These are phyloP conservation scores for Yarrowia alimentaria DNA, from an alignment of 805 yeast genomes.

Conservation along the genomic window DNA sequence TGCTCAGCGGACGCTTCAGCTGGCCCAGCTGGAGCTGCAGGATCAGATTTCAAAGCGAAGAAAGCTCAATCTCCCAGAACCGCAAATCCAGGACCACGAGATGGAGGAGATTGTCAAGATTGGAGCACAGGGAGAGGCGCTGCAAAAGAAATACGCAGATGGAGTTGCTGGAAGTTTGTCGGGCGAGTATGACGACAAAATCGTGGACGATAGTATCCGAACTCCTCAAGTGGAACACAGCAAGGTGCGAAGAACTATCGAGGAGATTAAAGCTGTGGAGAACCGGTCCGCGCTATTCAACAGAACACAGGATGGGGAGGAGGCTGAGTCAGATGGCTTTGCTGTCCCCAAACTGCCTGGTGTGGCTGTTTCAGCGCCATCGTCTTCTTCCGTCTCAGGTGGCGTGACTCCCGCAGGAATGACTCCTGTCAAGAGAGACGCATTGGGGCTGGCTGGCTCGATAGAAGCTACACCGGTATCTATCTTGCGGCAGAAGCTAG, in stretches of 20 bases:
- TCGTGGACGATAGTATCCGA: slow-evolving; percentile 30
- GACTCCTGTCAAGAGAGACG: slow-evolving; percentile 29
- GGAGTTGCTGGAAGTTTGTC: slow-evolving; percentile 30
- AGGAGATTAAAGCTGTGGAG: slow-evolving; percentile 40
- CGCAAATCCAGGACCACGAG: slow-evolving; percentile 39
- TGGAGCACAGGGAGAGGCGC: slow-evolving; percentile 33
- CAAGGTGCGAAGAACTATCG: slow-evolving; percentile 41
- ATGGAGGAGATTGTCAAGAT: slow-evolving; percentile 38
- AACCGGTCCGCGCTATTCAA: slow-evolving; percentile 43
- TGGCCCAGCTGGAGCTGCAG: slow-evolving; percentile 34
- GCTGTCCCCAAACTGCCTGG: background rate
- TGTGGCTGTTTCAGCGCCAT: slow-evolving; percentile 9
- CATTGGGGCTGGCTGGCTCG: slow-evolving; percentile 31
- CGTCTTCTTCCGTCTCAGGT: slow-evolving; percentile 6
- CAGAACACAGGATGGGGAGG: background rate
- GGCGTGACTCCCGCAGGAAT: slow-evolving; percentile 30
- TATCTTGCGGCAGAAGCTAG: slow-evolving; percentile 29
- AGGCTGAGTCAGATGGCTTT: background rate
- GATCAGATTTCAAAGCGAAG: slow-evolving; percentile 43
- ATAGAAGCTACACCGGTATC: slow-evolving; percentile 32
- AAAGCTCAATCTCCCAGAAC: slow-evolving; percentile 42
- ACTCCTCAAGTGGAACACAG: slow-evolving; percentile 37
- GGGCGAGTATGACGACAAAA: slow-evolving; percentile 29
- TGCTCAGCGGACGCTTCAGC: slow-evolving; percentile 35
- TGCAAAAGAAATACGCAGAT: slow-evolving; percentile 32